These are phyloP conservation scores for Besnoitia besnoiti DNA, from an alignment of 169 alveolate genomes.

Conservation along the genomic window DNA sequence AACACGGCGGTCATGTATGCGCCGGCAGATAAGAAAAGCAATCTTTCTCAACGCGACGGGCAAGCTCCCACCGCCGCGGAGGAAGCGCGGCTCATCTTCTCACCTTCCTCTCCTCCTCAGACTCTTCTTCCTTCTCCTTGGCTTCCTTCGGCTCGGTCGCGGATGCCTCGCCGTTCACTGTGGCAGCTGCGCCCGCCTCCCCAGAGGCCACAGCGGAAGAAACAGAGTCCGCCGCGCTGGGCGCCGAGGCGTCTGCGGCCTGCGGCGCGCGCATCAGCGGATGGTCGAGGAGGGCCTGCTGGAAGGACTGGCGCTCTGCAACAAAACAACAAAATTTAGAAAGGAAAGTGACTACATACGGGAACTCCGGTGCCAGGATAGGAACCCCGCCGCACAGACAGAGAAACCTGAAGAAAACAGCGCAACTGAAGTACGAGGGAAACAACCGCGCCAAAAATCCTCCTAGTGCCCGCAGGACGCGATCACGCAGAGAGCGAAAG, in stretches of 20 bases:
- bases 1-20: too few relatives aligned
- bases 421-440: too few relatives aligned
- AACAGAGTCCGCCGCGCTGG: neutral
- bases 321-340: neutral
- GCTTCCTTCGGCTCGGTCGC: neutral
- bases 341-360: too few relatives aligned
- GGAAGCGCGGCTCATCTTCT: too few relatives aligned
- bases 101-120: neutral
- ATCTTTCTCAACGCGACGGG: too few relatives aligned
- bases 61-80: too few relatives aligned
- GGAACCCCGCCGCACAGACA: too few relatives aligned
- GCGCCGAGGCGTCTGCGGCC: neutral
- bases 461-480: neutral
- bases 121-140: neutral
- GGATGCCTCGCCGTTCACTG: neutral
- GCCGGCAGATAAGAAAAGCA: too few relatives aligned
- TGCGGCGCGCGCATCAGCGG: neutral
- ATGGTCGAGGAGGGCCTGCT: conserved; percentile 16
- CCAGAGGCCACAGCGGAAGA: neutral
- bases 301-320: conserved; percentile 24
- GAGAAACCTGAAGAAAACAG: too few relatives aligned
- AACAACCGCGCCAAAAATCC: too few relatives aligned
- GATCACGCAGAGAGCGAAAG: too few relatives aligned
- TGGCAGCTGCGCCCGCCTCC: neutral
- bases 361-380: too few relatives aligned